Base-by-base conservation (phyloP, 2,329 filamentous ascomycete species). In the Colletotrichum limetticola region DNA sequence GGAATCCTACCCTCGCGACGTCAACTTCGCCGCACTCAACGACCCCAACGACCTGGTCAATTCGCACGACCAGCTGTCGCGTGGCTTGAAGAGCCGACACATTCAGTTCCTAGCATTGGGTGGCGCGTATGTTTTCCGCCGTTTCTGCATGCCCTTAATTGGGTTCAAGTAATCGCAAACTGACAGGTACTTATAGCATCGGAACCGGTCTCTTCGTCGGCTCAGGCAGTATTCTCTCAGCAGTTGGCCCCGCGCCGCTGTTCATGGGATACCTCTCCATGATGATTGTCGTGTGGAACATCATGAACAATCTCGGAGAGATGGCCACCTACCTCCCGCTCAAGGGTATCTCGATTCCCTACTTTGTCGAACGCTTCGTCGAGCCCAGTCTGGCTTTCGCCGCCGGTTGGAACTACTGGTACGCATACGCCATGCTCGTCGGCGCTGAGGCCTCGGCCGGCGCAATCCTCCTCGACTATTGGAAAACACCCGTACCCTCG, bases 181-280 rank as follows among this genome's bases (percentile, higher is more conserved):
- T 75, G 30, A 76, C 71, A 60, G 57, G 4, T 42, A 49, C 2
- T 56, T 46, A 69, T 76, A 87, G 79, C 26, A 91, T 92, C 75
- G 90, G 90, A 68, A 92, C 90, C 4, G 90, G 90, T 76, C 85
- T 92, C 24, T 92, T 92, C 79, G 86, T 92, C 73, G 89, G 90
- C 68, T 90, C 88, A 49, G 90, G 90, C 28, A 82, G 82, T 71
- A 89, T 91, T 65, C 82, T 92, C 65, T 83, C 86, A 42, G 82
- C 83, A 11, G 86, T 87, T 32, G 91, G 91, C 2, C 91, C 91
- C 3, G 92, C 91, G 5, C 91, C 92, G 0, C 83, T 95, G 19
- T 88, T 95, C 79, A 91, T 95, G 80, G 91, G 89, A 28, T 95
- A 94, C 80, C 76, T 89, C 7, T 84, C 83, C 75, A 88, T 89